These are phyloP conservation scores for Oxalis stricta DNA, from an alignment of 441 rosid species.

Conservation along the genomic window DNA sequence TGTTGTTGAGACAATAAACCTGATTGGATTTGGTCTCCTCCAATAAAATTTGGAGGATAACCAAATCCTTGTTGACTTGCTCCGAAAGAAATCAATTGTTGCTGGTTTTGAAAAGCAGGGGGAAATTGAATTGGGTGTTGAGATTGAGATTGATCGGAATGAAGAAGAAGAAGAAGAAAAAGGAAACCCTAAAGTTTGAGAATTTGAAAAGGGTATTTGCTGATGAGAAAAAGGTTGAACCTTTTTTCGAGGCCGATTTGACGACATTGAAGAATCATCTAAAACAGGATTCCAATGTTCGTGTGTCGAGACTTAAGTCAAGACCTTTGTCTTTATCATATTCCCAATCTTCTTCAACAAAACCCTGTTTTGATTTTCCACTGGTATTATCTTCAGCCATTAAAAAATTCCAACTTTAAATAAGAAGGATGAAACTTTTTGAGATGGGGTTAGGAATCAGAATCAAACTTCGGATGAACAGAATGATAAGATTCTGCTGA, in stretches of 20 bases:
- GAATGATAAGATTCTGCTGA: background rate
- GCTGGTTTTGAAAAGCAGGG: slow-evolving; percentile 27
- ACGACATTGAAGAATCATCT: slow-evolving; percentile 42
- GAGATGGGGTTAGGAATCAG: slow-evolving; percentile 8
- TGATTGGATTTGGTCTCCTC: too few relatives aligned
- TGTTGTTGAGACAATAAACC: slow-evolving; percentile 21
- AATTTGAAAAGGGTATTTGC: slow-evolving; percentile 13
- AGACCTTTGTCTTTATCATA: slow-evolving; percentile 24
- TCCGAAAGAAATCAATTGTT: slow-evolving; percentile 74
- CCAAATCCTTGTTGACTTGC: slow-evolving; percentile 19
- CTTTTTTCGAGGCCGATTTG: slow-evolving; percentile 60
- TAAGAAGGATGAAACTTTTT: too few relatives aligned
- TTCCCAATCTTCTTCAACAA: slow-evolving; percentile 20
- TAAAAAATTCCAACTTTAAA: too few relatives aligned
- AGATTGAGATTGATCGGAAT: slow-evolving; percentile 47
- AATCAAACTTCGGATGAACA: slow-evolving; percentile 12
- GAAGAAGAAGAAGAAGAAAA: slow-evolving; percentile 7
- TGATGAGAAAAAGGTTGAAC: slow-evolving; percentile 14
- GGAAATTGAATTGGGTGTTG: slow-evolving; percentile 20
- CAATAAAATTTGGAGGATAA: slow-evolving; percentile 18
- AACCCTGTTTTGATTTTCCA: slow-evolving; percentile 37
- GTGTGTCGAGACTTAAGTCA: slow-evolving; percentile 25
- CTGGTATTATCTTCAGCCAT: slow-evolving; percentile 34
- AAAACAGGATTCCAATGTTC: slow-evolving; percentile 39
- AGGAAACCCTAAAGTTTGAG: background rate